These are phyloP conservation scores for Paradendryphiella salina DNA, from an alignment of 2,329 filamentous ascomycete species.

Conservation along the genomic window DNA sequence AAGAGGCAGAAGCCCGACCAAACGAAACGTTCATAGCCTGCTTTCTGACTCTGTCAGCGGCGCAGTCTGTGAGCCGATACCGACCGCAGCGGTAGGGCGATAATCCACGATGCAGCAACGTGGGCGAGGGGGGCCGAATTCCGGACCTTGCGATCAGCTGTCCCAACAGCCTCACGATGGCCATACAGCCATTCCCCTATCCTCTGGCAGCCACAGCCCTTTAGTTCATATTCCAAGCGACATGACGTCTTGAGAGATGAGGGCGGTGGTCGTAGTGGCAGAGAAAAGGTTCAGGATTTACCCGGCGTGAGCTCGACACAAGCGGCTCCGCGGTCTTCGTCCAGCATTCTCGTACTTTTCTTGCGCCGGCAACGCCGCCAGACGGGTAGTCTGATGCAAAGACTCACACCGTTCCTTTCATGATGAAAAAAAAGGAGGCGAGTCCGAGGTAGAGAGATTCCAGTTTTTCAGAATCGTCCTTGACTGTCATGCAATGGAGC, in stretches of 20 bases:
- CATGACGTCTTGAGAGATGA: not conserved
- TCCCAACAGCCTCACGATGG: conserved; percentile 4
- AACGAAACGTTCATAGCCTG: conserved; percentile 24
- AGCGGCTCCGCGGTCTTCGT: conserved; percentile 10
- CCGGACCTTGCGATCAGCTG: not conserved
- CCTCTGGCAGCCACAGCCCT: too few relatives aligned
- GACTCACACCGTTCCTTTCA: conserved; percentile 12
- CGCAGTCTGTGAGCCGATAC: conserved; percentile 1
- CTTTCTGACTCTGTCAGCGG: conserved; percentile 14
- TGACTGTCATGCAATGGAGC: conserved; percentile 1
- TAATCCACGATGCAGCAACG: conserved; percentile 1
- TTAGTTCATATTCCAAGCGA: not conserved
- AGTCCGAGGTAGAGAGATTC: conserved; percentile 18
- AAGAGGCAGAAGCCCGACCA: conserved; percentile 22
- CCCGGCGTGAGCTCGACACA: conserved; percentile 6
- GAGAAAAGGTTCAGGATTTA: conserved; percentile 1
- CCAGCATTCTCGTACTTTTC: conserved; percentile 13
- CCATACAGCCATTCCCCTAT: not conserved
- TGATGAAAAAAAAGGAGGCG: conserved; percentile 16
- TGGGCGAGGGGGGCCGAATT: conserved; percentile 1
- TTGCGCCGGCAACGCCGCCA: conserved; percentile 16
- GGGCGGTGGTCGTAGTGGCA: not conserved
- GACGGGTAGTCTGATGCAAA: not conserved
- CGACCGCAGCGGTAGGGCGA: not conserved
- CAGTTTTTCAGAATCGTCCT: conserved; percentile 6